phyloP scores from a whole-genome alignment of 1,284 basidiomycete species.

The Heliocybe sulcata region DNA sequence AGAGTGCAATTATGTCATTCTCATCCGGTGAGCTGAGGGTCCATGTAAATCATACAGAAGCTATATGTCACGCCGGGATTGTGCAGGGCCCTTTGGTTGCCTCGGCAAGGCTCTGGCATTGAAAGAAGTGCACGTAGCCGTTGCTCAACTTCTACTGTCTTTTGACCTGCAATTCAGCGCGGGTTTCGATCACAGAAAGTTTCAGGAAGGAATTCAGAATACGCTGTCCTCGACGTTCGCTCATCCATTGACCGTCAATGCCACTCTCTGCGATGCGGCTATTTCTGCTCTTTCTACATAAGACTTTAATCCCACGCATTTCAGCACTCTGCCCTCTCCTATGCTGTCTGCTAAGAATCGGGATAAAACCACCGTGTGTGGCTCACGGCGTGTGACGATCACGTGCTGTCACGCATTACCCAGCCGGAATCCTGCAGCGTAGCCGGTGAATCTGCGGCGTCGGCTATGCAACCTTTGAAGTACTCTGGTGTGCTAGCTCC shows the following conservation, averaged over 20 bases:
- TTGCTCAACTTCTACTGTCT: constrained; percentile 1
- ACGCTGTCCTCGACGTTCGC: constrained; percentile 1
- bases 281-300: neutral
- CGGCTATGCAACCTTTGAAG: no score
- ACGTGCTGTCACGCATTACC: no score
- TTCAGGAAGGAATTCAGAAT: neutral
- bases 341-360: no score
- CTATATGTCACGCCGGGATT: neutral
- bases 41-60: neutral
- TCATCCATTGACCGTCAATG: neutral
- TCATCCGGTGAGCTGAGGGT: neutral
- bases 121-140: neutral
- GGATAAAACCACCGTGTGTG: no score
- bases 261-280: neutral
- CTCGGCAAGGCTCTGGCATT: constrained; percentile 5
- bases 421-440: no score
- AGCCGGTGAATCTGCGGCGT: no score
- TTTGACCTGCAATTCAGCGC: neutral
- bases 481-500: no score
- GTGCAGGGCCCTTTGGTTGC: constrained; percentile 5
- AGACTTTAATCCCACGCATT: no score
- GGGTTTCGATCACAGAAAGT: neutral
- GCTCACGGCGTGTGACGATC: no score
- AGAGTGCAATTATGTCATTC: constrained; percentile 4
- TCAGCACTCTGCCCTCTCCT: no score